phyloP scores from a whole-genome alignment of 306 rosid genomes.

The Styphnolobium japonicum region DNA sequence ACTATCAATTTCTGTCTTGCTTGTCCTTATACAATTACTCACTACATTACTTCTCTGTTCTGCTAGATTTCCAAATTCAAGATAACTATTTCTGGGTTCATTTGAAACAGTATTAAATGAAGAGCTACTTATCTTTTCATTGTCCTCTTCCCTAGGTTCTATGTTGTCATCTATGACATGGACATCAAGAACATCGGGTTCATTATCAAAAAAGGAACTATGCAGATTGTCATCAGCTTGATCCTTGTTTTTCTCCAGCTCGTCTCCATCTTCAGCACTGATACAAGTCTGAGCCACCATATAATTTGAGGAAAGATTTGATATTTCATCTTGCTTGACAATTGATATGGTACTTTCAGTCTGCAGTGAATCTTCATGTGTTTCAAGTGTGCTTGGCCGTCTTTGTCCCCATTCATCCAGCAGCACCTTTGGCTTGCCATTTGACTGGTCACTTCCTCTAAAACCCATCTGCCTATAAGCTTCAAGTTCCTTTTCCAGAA shows the following conservation, averaged over 20 bases:
- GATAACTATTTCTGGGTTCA: slow-evolving; percentile 16
- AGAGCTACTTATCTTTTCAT: slow-evolving; percentile 26
- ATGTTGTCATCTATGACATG: slow-evolving; percentile 64
- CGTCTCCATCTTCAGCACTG: slow-evolving; percentile 29
- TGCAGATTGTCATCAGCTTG: slow-evolving; percentile 16
- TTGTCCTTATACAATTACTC: slow-evolving; percentile 15
- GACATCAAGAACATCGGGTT: slow-evolving; percentile 56
- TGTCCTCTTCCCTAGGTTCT: slow-evolving; percentile 34
- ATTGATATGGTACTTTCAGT: slow-evolving; percentile 19
- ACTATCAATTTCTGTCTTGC: slow-evolving; percentile 3
- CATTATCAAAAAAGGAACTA: slow-evolving; percentile 42
- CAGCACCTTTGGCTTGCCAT: slow-evolving; percentile 30
- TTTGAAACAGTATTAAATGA: slow-evolving; percentile 26
- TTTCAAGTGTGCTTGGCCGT: slow-evolving; percentile 31
- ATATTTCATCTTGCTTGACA: slow-evolving; percentile 13
- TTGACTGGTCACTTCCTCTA: slow-evolving; percentile 36
- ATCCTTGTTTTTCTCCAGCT: slow-evolving; percentile 28
- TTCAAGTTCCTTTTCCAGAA: slow-evolving; percentile 74
- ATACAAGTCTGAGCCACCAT: slow-evolving; percentile 22
- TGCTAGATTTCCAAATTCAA: slow-evolving; percentile 25
- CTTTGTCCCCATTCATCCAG: slow-evolving; percentile 35
- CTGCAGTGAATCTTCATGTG: slow-evolving; percentile 28
- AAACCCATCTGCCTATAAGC: slow-evolving; percentile 52
- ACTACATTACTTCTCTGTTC: not conserved
- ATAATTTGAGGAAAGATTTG: slow-evolving; percentile 17